A percentile compares a stretch with the other conserved stretches of the same genome.
These are phyloP conservation scores for Eucalyptus regnans DNA, from an alignment of 345 rosid species.

Conservation along the genomic window DNA sequence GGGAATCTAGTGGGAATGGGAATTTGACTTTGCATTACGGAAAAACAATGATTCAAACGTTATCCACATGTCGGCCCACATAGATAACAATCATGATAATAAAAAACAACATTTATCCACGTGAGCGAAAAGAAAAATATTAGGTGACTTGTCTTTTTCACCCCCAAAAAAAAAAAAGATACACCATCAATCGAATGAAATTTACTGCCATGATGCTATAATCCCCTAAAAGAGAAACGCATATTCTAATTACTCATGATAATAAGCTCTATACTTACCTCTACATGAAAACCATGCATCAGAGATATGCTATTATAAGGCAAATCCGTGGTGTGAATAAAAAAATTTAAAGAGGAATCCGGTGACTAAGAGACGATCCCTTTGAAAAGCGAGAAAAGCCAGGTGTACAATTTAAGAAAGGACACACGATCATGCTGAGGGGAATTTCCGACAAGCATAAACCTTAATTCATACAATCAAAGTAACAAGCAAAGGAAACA, in stretches of 20 bases:
- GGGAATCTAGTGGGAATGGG: not conserved
- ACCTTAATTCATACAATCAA: accelerated
- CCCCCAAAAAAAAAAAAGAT: accelerated
- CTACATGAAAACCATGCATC: no score
- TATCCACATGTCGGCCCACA: not conserved
- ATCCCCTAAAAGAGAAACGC: not conserved
- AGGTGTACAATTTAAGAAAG: not conserved
- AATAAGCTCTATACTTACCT: not conserved
- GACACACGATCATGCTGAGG: accelerated
- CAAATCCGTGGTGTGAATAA: not conserved
- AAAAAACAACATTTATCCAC: not conserved
- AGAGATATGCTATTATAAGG: no score
- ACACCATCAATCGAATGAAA: not conserved
- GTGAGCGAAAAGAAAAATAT: not conserved
- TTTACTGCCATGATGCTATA: not conserved
- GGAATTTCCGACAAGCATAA: no score
- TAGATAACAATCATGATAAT: not conserved
- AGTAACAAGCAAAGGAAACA: no score
- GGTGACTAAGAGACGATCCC: accelerated
- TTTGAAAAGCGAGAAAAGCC: not conserved
- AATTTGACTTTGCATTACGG: not conserved
- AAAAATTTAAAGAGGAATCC: accelerated
- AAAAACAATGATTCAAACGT: not conserved
- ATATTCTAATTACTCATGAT: not conserved
- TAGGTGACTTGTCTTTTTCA: not conserved